Evolutionary conservation across 2,329 filamentous ascomycete species (phyloP), one percentile per base, ranked within the genome.

Genomic region (Phialophora tarda): DNA sequence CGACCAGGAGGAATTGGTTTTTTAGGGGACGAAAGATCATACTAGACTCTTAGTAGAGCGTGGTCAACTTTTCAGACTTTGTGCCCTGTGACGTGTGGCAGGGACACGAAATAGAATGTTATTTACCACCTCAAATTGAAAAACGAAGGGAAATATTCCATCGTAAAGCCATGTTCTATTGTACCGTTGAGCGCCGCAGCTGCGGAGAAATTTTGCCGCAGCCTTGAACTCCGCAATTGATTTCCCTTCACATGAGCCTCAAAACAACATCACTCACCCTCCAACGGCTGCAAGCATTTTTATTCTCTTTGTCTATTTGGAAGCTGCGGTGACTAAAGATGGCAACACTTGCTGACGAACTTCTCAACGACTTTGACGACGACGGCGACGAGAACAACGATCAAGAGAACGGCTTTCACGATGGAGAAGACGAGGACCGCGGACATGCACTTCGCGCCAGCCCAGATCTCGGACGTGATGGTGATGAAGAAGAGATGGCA

Each of bases 301-400:
- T 8, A 41, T 17, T 44, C 38, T n/a, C 38, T 6, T n/a, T 44
- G 3, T n/a, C 17, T 44, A n/a, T n/a, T 44, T 8, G 17, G 5
- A n/a, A 44, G 38, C 5, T 1, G 6, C 23, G 5, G 48, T 26
- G 7, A 24, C 7, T 23, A 3, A 17, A 55, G 5, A 96, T 97
- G 93, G 92, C 94, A 77, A 96, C 92, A 53, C 85, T 96, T 70
- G 94, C 92, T 69, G 93, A 98, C 75, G 94, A 98, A 77, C 86
- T 99, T 11, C 84, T 98, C 73, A 91, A 95, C 75, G 92, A 96
- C 77, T 95, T 96, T 71, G 92, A 93, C 74, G 92, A 96, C 75
- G 91, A 89, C 5, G 92, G 89, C 59, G 92, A 92, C 60, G 91
- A 95, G 73, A 87, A 85, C 44, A 89, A 89, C 68, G 86, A 87